A percentile compares a stretch with the other conserved stretches of the same genome.
Evolutionary conservation across 768 basidiomycete species (phyloP).

Genomic region (Ephemerocybe angulata): DNA sequence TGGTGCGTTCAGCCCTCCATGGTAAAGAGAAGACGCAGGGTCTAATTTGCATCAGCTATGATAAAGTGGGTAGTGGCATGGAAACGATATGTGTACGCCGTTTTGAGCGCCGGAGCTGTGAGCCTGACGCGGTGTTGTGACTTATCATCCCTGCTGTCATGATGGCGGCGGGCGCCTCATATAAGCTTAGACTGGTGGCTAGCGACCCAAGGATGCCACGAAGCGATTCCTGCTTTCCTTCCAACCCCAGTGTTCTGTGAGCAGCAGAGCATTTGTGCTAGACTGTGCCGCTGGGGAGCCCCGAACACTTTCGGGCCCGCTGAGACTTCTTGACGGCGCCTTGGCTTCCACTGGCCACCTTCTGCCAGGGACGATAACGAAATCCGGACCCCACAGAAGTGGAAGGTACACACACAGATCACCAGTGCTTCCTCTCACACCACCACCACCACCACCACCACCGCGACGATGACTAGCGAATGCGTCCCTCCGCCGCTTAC

Average conservation of each 20-base stretch:
- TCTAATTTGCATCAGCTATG: no score
- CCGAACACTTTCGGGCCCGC: slow-evolving; percentile 8
- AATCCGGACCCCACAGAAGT: background rate
- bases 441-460: background rate
- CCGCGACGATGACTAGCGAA: background rate
- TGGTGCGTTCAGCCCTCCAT: no score
- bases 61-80: no score
- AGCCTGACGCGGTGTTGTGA: slow-evolving; percentile 10
- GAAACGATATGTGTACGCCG: no score
- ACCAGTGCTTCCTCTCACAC: background rate
- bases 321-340: background rate
- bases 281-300: background rate
- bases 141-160: slow-evolving; percentile 5
- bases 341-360: no score
- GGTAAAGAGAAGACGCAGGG: no score
- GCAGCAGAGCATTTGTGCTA: background rate
- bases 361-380: background rate
- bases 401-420: background rate
- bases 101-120: no score
- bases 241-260: background rate
- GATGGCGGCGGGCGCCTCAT: background rate
- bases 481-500: background rate
- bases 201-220: background rate
- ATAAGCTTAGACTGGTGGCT: background rate
- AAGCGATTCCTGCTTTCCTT: background rate